Evolutionary conservation across 108 stramenopile genomes (phyloP), one percentile per base, ranked within the genome.

Genomic region (Nitzschia sp.): DNA sequence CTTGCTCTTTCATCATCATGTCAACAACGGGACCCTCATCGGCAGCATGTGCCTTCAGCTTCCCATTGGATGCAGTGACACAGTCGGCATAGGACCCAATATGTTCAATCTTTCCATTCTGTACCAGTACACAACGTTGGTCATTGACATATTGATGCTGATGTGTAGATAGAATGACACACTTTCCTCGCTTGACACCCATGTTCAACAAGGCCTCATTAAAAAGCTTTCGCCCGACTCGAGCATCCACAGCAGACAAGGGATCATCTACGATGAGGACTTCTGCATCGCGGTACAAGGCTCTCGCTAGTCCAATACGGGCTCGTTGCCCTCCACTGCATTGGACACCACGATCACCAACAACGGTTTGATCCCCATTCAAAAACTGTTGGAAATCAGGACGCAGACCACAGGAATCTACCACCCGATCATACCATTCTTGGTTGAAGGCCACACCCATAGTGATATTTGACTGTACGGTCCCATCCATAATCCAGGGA

Each of bases 281-380:
- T 50, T 87, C 83, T 10, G 88, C 74, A 58, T 87, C 79, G 8
- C 80, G 73, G 48, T 80, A 83, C 10, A 83, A 53, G 1, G 76
- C 79, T 19, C 83, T 64, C 3, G 91, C 91, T 53, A 92, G 65
- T 12, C 86, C 91, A 25, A 92, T 87, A 15, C 91, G 69, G 6
- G 94, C 92, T 48, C 87, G 78, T 76, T 97, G 97, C 0, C 97
- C 97, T 8, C 97, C 97, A 53, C 70, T 73, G 17, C 91, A 73
- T 41, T 95, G 91, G 3, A 96, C 94, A 8, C 95, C 95, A n/a
- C 91, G 65, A 46, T 96, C 92, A 2, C 95, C 95, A 25, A 96
- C 81, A 10, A 92, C 76, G 8, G 95, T 92, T 15, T 72, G 46
- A 54, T 93, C 90, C 2, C 89, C 92, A 56, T 84, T 71, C 8